Evolutionary conservation across 78 protist species (phyloP).

Genomic region (Dictyostelium capitatum): DNA sequence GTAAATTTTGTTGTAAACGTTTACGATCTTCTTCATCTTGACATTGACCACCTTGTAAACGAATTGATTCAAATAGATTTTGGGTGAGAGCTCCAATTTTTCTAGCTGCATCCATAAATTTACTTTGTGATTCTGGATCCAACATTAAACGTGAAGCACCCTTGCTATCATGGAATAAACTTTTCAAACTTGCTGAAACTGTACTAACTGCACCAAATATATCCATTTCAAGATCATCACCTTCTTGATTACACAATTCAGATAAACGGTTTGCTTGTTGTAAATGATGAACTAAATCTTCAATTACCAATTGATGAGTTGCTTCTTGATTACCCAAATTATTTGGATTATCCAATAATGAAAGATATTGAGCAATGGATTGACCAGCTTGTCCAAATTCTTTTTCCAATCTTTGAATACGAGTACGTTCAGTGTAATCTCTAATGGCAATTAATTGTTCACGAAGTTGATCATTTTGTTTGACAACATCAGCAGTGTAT

Average conservation of each 20-base stretch:
- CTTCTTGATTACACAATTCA: constrained; percentile 33
- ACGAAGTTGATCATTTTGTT: constrained; percentile 72
- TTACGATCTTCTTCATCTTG: constrained; percentile 80
- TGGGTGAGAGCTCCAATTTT: constrained; percentile 62
- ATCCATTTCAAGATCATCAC: constrained; percentile 68
- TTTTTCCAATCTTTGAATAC: constrained; percentile 41
- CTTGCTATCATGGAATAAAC: constrained; percentile 73
- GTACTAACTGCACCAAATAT: constrained; percentile 35
- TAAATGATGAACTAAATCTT: constrained; percentile 54
- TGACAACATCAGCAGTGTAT: constrained; percentile 68
- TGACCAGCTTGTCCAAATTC: constrained; percentile 39
- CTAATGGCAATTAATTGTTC: constrained; percentile 62
- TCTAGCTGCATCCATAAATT: constrained; percentile 71
- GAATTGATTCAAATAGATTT: constrained; percentile 58
- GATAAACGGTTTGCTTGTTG: constrained; percentile 35
- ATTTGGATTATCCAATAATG: constrained; percentile 71
- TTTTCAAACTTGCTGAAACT: constrained; percentile 30
- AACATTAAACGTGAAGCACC: constrained; percentile 54
- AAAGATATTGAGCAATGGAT: constrained; percentile 7
- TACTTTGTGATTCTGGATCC: constrained; percentile 40
- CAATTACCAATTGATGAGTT: constrained; percentile 57
- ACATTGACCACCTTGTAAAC: constrained; percentile 79
- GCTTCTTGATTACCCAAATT: constrained; percentile 82
- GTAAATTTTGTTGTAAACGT: constrained; percentile 13
- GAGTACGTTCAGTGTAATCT: constrained; percentile 60